A percentile compares a stretch with the other conserved stretches of the same genome.
These are phyloP conservation scores for Syncephalastrum racemosum DNA, from an alignment of 371 early-diverging fungal genomes.

Conservation along the genomic window DNA sequence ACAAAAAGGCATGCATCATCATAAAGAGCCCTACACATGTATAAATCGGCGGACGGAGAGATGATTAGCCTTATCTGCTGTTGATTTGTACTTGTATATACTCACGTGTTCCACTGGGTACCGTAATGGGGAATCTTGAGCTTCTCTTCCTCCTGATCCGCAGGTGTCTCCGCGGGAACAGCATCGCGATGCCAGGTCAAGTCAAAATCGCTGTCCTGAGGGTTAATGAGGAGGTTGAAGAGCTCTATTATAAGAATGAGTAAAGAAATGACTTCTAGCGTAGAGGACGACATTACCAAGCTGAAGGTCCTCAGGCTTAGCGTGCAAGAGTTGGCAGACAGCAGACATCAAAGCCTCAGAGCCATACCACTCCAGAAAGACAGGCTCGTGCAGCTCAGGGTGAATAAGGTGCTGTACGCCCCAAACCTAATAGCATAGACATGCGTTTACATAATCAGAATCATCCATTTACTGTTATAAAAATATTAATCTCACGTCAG, in stretches of 20 bases:
- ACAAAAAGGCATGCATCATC: conserved; percentile 53
- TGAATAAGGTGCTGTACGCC: conserved; percentile 55
- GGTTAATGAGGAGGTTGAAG: conserved; percentile 57
- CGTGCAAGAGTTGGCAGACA: conserved; percentile 41
- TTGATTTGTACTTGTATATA: background rate
- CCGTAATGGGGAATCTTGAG: conserved; percentile 54
- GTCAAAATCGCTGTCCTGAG: conserved; percentile 49
- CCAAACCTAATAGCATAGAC: conserved; percentile 25
- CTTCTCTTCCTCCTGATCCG: conserved; percentile 41
- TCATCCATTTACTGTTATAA: no score
- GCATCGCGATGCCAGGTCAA: conserved; percentile 60
- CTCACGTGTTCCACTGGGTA: conserved; percentile 59
- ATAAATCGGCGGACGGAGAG: background rate
- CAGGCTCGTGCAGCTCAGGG: conserved; percentile 49
- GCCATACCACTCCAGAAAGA: conserved; percentile 54
- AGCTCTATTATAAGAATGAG: conserved; percentile 33
- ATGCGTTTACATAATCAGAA: conserved; percentile 2
- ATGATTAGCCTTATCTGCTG: background rate
- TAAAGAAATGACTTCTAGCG: background rate
- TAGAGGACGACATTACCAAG: conserved; percentile 30
- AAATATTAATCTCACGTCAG: conserved; percentile 22
- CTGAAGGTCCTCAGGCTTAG: conserved; percentile 42
- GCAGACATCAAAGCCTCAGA: conserved; percentile 35
- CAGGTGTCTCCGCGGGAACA: conserved; percentile 42
- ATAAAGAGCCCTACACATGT: conserved; percentile 43